Evolutionary conservation across 164 flowering plant species (phyloP).

Genomic region (Magnolia kwangsiensis): DNA sequence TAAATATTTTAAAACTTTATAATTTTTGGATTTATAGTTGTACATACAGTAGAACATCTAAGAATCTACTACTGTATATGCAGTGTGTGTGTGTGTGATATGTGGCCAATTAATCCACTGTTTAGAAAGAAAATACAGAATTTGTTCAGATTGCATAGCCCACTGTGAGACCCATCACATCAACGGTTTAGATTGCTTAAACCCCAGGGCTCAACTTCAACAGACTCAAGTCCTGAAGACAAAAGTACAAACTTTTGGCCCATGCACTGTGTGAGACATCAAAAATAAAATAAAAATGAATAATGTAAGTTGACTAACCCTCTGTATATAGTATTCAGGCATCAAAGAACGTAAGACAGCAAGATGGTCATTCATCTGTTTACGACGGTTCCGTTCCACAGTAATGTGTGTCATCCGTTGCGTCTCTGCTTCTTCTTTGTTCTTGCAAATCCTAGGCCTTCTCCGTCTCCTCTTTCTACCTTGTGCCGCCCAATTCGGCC

Average conservation of each 20-base stretch:
- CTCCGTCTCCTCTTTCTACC: slow-evolving; percentile 59
- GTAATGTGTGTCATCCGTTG: slow-evolving; percentile 95
- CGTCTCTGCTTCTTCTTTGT: slow-evolving; percentile 76
- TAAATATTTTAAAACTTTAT: no score
- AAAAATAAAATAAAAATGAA: no score
- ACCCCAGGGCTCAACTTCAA: neutral
- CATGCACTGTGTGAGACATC: neutral
- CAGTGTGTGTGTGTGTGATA: no score
- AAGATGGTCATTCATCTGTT: slow-evolving; percentile 87
- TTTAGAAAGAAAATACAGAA: no score
- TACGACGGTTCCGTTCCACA: slow-evolving; percentile 81
- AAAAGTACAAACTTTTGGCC: no score
- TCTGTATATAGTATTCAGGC: slow-evolving; percentile 76
- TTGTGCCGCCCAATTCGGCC: slow-evolving; percentile 25
- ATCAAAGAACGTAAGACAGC: slow-evolving; percentile 72
- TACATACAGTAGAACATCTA: no score
- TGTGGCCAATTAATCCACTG: no score
- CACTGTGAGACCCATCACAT: no score
- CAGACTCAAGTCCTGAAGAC: neutral
- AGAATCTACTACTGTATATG: no score
- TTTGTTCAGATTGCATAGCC: no score
- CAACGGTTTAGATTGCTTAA: no score
- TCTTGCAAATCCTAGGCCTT: slow-evolving; percentile 59
- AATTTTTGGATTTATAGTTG: no score
- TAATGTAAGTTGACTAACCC: slow-evolving; percentile 39